A percentile compares a stretch with the other conserved stretches of the same genome.
These are phyloP conservation scores for Arthrobotrys iridis DNA, from an alignment of 2,329 filamentous ascomycete genomes.

Conservation along the genomic window DNA sequence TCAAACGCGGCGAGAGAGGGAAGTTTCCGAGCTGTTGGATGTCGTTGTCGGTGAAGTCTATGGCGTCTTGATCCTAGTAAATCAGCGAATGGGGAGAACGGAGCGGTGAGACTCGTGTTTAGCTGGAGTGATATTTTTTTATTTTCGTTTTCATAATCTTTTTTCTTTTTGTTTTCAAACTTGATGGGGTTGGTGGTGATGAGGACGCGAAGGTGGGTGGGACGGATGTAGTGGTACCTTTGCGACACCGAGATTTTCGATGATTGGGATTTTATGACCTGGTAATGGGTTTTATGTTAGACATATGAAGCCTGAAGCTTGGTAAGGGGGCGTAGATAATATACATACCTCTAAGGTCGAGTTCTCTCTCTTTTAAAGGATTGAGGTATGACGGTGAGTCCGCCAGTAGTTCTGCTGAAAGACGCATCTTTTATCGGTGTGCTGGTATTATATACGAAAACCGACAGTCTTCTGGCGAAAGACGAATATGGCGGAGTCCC, in stretches of 20 bases:
- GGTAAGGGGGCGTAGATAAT: slow-evolving; percentile 61
- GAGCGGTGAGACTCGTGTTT: slow-evolving; percentile 49
- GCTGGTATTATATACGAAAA: not conserved
- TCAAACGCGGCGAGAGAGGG: slow-evolving; percentile 86
- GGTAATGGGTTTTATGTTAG: slow-evolving; percentile 58
- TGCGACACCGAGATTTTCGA: slow-evolving; percentile 97
- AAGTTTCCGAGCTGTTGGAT: slow-evolving; percentile 91
- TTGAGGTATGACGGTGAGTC: slow-evolving; percentile 98
- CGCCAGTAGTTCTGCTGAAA: slow-evolving; percentile 94
- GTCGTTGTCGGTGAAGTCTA: slow-evolving; percentile 99
- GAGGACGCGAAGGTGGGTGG: slow-evolving; percentile 23
- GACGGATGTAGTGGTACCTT: slow-evolving; percentile 70
- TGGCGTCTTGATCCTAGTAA: slow-evolving; percentile 75
- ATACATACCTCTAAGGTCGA: slow-evolving; percentile 97
- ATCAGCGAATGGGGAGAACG: slow-evolving; percentile 47
- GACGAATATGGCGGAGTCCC: not conserved
- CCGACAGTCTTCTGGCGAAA: not conserved
- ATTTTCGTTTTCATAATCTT: slow-evolving; percentile 4
- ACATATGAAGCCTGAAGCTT: slow-evolving; percentile 55
- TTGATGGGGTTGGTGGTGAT: slow-evolving; percentile 4
- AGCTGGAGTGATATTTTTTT: slow-evolving; percentile 35
- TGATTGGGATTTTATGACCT: slow-evolving; percentile 97
- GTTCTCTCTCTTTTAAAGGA: slow-evolving; percentile 96
- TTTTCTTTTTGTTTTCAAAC: slow-evolving; percentile 2
- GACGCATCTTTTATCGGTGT: slow-evolving; percentile 74